phyloP scores from a whole-genome alignment of 345 rosid species.

The Excoecaria cochinchinensis region DNA sequence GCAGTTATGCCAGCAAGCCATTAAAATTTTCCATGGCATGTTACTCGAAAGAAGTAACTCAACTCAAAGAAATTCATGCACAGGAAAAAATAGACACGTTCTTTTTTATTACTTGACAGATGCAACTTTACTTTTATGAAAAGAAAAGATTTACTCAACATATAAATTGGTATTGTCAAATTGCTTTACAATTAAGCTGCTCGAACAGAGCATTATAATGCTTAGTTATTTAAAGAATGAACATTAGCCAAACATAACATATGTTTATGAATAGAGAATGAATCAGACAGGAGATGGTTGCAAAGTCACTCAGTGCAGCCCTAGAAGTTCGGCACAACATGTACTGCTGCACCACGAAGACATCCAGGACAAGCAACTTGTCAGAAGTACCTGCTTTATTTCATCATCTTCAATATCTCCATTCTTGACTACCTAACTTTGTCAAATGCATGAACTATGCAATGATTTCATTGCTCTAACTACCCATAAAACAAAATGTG shows the following conservation, averaged over 20 bases:
- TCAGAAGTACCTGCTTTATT: slow-evolving; percentile 50
- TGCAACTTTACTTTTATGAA: neutral
- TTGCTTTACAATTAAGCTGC: neutral
- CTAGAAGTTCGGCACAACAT: slow-evolving; percentile 39
- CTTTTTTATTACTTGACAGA: neutral
- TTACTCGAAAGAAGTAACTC: no score
- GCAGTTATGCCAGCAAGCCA: neutral
- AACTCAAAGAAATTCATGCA: neutral
- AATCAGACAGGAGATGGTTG: slow-evolving; percentile 38
- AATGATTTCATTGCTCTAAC: neutral
- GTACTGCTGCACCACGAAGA: slow-evolving; percentile 40
- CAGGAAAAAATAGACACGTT: neutral
- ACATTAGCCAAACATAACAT: neutral
- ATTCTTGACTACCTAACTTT: slow-evolving; percentile 18
- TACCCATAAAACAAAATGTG: neutral
- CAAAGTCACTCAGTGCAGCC: slow-evolving; percentile 33
- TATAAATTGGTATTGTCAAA: neutral
- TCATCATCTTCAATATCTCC: slow-evolving; percentile 46
- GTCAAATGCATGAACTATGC: neutral
- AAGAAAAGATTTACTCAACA: neutral
- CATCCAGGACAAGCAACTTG: slow-evolving; percentile 33
- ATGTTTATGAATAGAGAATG: slow-evolving; percentile 31
- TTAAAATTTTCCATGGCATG: neutral
- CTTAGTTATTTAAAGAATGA: neutral
- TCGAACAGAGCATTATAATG: neutral